These are phyloP conservation scores for Arxiozyma slooffiae DNA, from an alignment of 1,139 yeast species.

Conservation along the genomic window DNA sequence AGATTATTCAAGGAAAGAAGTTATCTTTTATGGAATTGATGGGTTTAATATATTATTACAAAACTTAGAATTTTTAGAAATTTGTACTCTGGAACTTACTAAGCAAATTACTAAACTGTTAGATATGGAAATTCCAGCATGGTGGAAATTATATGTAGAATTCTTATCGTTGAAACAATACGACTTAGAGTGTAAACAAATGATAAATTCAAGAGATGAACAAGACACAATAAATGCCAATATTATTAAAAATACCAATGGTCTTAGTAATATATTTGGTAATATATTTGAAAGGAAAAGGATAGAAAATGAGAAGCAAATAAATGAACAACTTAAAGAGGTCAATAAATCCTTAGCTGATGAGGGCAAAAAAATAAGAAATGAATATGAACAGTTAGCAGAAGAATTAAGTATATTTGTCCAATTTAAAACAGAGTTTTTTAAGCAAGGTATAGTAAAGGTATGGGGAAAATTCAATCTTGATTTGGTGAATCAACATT, in stretches of 20 bases:
- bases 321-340: conserved; percentile 26
- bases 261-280: conserved; percentile 14
- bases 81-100: conserved; percentile 33
- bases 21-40: conserved; percentile 1
- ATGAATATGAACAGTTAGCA: conserved; percentile 49
- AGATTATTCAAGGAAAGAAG: background rate
- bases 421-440: conserved; percentile 39
- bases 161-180: conserved; percentile 27
- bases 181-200: conserved; percentile 1
- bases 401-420: conserved; percentile 52
- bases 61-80: conserved; percentile 19
- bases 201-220: background rate
- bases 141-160: conserved; percentile 43
- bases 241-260: background rate
- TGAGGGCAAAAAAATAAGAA: conserved; percentile 17
- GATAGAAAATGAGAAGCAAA: conserved; percentile 30
- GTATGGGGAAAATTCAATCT: conserved; percentile 1
- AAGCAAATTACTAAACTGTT: conserved; percentile 35
- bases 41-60: conserved; percentile 2
- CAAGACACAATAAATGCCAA: no score
- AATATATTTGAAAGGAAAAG: conserved; percentile 35
- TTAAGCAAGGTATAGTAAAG: conserved; percentile 28
- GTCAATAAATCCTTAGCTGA: conserved; percentile 10
- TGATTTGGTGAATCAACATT: background rate
- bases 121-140: conserved; percentile 35